Percentiles rank a stretch among this genome's conserved stretches.
These are phyloP conservation scores for Cyclocybe cylindracea DNA, from an alignment of 768 basidiomycete genomes.

Conservation along the genomic window DNA sequence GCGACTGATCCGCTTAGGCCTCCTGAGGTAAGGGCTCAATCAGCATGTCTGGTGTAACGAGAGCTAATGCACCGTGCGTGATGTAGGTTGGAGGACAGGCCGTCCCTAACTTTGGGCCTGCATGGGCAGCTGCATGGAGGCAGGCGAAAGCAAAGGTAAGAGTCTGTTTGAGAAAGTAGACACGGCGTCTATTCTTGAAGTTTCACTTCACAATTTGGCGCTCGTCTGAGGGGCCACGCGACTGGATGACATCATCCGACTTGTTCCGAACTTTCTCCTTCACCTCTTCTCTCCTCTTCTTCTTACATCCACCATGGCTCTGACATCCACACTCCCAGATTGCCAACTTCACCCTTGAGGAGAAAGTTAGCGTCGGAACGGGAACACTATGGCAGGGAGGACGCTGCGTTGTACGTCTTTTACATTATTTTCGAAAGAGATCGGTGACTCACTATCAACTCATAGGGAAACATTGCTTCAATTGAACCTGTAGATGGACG, in stretches of 20 bases:
- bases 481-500: conserved; percentile 42
- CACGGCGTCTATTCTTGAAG: background rate
- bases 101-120: conserved; percentile 48
- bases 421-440: background rate
- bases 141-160: conserved; percentile 60
- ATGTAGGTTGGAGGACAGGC: conserved; percentile 34
- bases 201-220: background rate
- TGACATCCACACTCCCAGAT: conserved; percentile 2
- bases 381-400: conserved; percentile 67
- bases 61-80: background rate
- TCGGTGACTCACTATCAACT: background rate
- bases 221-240: too few species aligned
- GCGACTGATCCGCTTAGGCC: conserved; percentile 56
- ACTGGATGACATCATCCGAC: background rate
- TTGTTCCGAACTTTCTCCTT: background rate
- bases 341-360: conserved; percentile 46
- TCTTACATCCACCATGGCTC: too few species aligned
- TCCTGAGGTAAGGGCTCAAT: conserved; percentile 43
- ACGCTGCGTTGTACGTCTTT: conserved; percentile 59
- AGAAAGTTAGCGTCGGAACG: conserved; percentile 66
- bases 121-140: conserved; percentile 61
- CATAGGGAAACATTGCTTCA: conserved; percentile 57
- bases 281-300: background rate
- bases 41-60: too few species aligned
- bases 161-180: background rate